A percentile compares a stretch with the other conserved stretches of the same genome.
Evolutionary conservation across 2,329 filamentous ascomycete genomes (phyloP).

Genomic region (Ceratocystiopsis minuta): DNA sequence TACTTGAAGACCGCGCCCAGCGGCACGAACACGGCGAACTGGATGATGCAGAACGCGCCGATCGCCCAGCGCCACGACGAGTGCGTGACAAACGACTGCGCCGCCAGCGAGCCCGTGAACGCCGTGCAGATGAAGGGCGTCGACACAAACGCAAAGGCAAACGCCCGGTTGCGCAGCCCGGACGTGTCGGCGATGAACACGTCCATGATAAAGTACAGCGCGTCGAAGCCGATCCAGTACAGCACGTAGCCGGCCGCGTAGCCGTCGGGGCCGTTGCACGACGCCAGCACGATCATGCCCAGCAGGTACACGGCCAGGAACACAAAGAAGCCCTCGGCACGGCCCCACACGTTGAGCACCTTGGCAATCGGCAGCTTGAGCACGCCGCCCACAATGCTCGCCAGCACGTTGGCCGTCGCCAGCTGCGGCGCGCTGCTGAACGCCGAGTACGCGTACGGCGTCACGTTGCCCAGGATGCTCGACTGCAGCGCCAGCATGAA

Average conservation of each 20-base stretch:
- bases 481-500: conserved; percentile 21
- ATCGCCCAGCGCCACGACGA: conserved; percentile 50
- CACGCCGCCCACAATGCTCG: conserved; percentile 38
- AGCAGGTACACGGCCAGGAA: conserved; percentile 31
- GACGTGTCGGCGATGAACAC: conserved; percentile 54
- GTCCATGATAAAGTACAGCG: conserved; percentile 23
- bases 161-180: conserved; percentile 43
- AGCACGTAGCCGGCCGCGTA: conserved; percentile 50
- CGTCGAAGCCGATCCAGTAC: conserved; percentile 39
- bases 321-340: conserved; percentile 41
- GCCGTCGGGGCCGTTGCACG: conserved; percentile 37
- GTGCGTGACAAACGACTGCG: conserved; percentile 29
- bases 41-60: conserved; percentile 45
- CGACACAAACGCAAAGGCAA: conserved; percentile 44
- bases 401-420: conserved; percentile 33
- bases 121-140: conserved; percentile 50
- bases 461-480: conserved; percentile 21
- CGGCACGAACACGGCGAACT: conserved; percentile 39
- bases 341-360: conserved; percentile 48
- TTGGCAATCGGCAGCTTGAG: conserved; percentile 49
- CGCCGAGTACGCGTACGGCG: conserved; percentile 29
- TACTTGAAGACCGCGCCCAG: conserved; percentile 36
- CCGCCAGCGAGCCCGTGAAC: conserved; percentile 43
- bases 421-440: conserved; percentile 37
- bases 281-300: conserved; percentile 47